phyloP scores from a whole-genome alignment of 345 rosid species.

The Ceriops zippeliana region DNA sequence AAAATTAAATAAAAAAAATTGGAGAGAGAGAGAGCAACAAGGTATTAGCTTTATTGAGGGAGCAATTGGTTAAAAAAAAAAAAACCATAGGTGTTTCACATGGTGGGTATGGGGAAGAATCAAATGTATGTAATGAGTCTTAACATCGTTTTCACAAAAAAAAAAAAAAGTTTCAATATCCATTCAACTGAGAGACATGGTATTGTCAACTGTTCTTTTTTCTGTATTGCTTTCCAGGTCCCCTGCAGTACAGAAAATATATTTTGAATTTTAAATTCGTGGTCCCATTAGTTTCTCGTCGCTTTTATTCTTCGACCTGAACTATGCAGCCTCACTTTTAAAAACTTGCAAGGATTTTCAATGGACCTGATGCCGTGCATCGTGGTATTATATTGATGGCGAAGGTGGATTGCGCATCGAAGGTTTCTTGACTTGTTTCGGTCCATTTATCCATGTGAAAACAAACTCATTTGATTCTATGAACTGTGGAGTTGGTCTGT shows the following conservation, averaged over 20 bases:
- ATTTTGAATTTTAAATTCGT: slow-evolving; percentile 5
- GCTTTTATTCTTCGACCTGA: slow-evolving; percentile 22
- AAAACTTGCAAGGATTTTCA: slow-evolving; percentile 88
- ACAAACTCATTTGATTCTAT: neutral
- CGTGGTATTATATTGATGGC: slow-evolving; percentile 80
- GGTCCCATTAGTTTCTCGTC: neutral
- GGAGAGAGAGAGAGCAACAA: too few relatives aligned
- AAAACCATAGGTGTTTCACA: too few relatives aligned
- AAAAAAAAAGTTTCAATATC: too few relatives aligned
- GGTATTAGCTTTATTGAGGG: too few relatives aligned
- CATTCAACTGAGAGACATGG: slow-evolving; percentile 7
- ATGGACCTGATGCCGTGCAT: slow-evolving; percentile 77
- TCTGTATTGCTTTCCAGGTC: slow-evolving; percentile 55
- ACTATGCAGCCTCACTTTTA: slow-evolving; percentile 84
- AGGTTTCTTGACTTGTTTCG: slow-evolving; percentile 42
- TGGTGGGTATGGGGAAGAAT: too few relatives aligned
- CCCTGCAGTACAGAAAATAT: slow-evolving; percentile 92
- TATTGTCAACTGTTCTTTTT: slow-evolving; percentile 7
- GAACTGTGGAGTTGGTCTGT: too few relatives aligned
- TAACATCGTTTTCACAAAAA: too few relatives aligned
- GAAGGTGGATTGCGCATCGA: slow-evolving; percentile 86
- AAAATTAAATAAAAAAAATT: too few relatives aligned
- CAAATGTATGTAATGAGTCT: too few relatives aligned
- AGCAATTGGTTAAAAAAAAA: too few relatives aligned
- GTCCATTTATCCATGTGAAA: neutral